Evolutionary conservation across 2,329 filamentous ascomycete species (phyloP), one percentile per base, ranked within the genome.

Genomic region (Myriosclerotinia curreyana): DNA sequence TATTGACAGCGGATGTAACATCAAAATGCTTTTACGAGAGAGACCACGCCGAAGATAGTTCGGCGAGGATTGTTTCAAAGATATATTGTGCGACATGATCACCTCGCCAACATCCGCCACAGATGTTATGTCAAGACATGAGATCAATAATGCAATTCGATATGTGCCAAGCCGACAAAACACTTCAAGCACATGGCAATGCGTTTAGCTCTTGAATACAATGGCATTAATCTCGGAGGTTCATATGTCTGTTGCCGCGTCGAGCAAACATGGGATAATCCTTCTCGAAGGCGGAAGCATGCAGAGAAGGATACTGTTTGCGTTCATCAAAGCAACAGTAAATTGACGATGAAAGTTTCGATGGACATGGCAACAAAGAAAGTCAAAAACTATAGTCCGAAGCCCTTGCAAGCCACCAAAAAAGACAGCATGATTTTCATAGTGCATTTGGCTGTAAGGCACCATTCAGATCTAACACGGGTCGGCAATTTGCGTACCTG

Each of bases 211-310:
- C n/a, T 48, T 34, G 55, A 20, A 59, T 59, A 44, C 25, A 8
- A 46, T 36, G 17, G 17, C 17, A 12, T 34, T 17, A 17, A 12
- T 5, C n/a, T 36, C 31, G 42, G 42, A 36, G 55, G n/a, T 25
- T 36, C 25, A 17, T 17, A 48, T 38, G 55, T 12, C 34, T 11
- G 28, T 46, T 48, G 22, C 55, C 55, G 55, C 15, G 8, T 25
- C 7, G 20, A 36, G n/a, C 42, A 48, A 48, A 38, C 55, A 36
- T 48, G 42, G 28, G 25, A 46, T 56, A 7, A 38, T 48, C n/a
- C n/a, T 59, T 58, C 55, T 58, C 55, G 42, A 58, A 58, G 28
- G 20, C 42, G 55, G 42, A 36, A 49, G 31, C 14, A 12, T 25
- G 42, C 55, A 48, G 42, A 59, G 42, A 36, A 58, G 14, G 5